These are phyloP conservation scores for Candida ovalis DNA, from an alignment of 805 yeast species.

Conservation along the genomic window DNA sequence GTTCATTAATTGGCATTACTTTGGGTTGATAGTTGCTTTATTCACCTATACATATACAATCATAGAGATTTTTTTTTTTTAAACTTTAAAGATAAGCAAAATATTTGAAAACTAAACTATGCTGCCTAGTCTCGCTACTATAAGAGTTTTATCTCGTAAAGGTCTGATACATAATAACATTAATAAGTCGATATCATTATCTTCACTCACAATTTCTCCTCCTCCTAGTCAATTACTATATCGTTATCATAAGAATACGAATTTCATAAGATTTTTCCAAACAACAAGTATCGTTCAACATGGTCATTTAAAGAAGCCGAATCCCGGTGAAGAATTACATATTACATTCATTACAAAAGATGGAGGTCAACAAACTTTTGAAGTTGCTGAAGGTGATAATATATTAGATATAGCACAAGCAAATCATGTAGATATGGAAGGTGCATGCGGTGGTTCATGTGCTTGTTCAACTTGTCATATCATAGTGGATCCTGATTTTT, in stretches of 20 bases:
- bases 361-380: constrained; percentile 76
- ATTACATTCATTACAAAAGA: constrained; percentile 90
- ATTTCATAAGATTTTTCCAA: constrained; percentile 13
- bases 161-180: neutral
- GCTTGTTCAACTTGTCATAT: constrained; percentile 98
- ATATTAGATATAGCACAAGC: constrained; percentile 94
- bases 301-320: constrained; percentile 88
- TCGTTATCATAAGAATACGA: neutral
- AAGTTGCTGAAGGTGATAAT: constrained; percentile 90
- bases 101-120: neutral
- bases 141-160: neutral
- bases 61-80: neutral
- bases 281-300: constrained; percentile 37
- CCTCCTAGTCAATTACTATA: neutral
- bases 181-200: neutral
- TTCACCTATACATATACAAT: too few species aligned
- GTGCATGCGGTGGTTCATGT: constrained; percentile 98
- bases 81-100: neutral
- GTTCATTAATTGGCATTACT: too few species aligned
- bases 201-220: neutral
- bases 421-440: constrained; percentile 91
- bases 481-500: constrained; percentile 91
- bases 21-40: too few species aligned
- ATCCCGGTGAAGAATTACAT: constrained; percentile 86
- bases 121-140: neutral